Percentiles rank a stretch among this genome's conserved stretches.
phyloP scores from a whole-genome alignment of 768 basidiomycete species.

The Russula lepida region DNA sequence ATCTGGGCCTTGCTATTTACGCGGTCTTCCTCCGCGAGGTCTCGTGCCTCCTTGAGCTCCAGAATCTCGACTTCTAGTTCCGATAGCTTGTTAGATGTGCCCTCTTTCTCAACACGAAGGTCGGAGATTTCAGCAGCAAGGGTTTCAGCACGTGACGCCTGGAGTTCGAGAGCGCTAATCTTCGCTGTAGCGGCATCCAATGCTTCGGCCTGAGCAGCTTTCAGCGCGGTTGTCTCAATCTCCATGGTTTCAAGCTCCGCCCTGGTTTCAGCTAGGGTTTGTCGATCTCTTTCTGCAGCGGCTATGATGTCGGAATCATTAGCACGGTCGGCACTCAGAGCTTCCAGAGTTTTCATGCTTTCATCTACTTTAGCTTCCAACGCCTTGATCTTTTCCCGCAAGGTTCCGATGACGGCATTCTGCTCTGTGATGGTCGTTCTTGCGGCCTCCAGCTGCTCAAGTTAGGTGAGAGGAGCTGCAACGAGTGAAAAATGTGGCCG shows the following conservation, averaged over 20 bases:
- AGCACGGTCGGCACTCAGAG: constrained; percentile 39
- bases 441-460: constrained; percentile 43
- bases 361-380: constrained; percentile 44
- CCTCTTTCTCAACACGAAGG: constrained; percentile 60
- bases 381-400: constrained; percentile 43
- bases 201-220: constrained; percentile 40
- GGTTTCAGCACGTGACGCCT: constrained; percentile 34
- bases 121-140: constrained; percentile 43
- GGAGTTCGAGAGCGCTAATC: constrained; percentile 40
- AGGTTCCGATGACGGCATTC: constrained; percentile 36
- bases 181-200: constrained; percentile 40
- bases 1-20: constrained; percentile 38
- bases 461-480: background rate
- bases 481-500: constrained; percentile 19
- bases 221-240: constrained; percentile 44
- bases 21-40: constrained; percentile 53
- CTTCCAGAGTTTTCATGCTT: constrained; percentile 46
- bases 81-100: constrained; percentile 59
- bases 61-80: constrained; percentile 78
- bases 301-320: constrained; percentile 36
- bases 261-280: constrained; percentile 55
- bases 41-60: constrained; percentile 65
- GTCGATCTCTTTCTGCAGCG: constrained; percentile 52
- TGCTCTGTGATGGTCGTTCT: constrained; percentile 36
- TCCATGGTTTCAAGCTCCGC: constrained; percentile 49